Evolutionary conservation across 176 grass and related monocot genomes (phyloP), one percentile per base, ranked within the genome.

Genomic region (Guadua angustifolia): DNA sequence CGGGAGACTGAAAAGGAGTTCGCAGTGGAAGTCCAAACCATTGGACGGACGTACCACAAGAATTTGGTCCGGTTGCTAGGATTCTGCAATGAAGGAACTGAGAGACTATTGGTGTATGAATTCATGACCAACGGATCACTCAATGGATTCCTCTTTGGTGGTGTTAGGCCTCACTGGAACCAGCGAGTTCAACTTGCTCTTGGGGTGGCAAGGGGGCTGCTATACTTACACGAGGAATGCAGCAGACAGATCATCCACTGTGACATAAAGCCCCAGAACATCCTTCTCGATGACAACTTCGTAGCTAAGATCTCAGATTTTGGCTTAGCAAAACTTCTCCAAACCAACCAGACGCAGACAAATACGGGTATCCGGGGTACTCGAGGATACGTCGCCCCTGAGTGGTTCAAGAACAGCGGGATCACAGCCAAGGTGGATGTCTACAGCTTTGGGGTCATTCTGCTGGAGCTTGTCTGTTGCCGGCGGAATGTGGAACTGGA

Each of bases 181-280:
- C n/a, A n/a, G n/a, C n/a, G n/a, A n/a, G n/a, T n/a, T n/a, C n/a
- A n/a, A n/a, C n/a, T n/a, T n/a, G n/a, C n/a, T n/a, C n/a, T n/a
- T n/a, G n/a, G n/a, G n/a, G n/a, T n/a, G n/a, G n/a, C n/a, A n/a
- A n/a, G n/a, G n/a, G 88, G 88, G 16, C 35, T 90, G 9, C 5
- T 77, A 33, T 90, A 90, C 43, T 79, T 90, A 73, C 88, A 90
- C 5, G 88, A 90, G 26, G n/a, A n/a, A n/a, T 90, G 88, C 36
- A 79, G 53, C 73, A 33, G 45, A 21, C 87, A 62, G 71, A 79
- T 89, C 42, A 83, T 90, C 47, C 84, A 90, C 19, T 86, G 83
- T 43, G 42, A 43, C 42, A 43, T 43, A 43, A 43, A 43, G 42
- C 42, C 42, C 42, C 42, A 43, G 8, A 43, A 43, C 42, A 43